Evolutionary conservation across 371 early-diverging fungal genomes (phyloP).

Genomic region (Rhizopus delemar): DNA sequence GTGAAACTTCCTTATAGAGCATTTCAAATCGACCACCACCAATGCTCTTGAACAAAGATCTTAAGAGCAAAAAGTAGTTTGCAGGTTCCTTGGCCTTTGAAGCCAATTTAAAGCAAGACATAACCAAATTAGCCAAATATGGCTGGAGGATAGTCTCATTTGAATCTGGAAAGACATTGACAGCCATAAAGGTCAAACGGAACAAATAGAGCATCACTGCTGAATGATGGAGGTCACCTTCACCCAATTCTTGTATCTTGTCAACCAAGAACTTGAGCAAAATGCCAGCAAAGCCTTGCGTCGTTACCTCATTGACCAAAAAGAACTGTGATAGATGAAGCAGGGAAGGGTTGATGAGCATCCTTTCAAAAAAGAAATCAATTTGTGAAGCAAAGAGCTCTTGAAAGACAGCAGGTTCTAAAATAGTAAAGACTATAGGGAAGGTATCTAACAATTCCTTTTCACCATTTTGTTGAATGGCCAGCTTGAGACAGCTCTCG

Average conservation of each 20-base stretch:
- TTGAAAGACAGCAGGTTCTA: conserved; percentile 93
- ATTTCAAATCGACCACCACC: conserved; percentile 68
- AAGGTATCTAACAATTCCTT: conserved; percentile 92
- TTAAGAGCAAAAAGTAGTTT: conserved; percentile 90
- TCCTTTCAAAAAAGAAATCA: conserved; percentile 86
- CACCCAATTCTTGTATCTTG: conserved; percentile 82
- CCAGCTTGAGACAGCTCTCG: conserved; percentile 38
- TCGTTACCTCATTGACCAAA: conserved; percentile 76
- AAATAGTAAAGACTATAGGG: conserved; percentile 79
- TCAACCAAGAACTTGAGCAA: conserved; percentile 79
- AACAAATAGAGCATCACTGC: conserved; percentile 87
- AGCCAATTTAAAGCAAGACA: conserved; percentile 83
- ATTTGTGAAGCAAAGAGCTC: conserved; percentile 93
- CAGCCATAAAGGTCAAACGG: conserved; percentile 93
- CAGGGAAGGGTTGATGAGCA: conserved; percentile 77
- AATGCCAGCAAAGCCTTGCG: conserved; percentile 79
- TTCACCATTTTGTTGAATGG: conserved; percentile 69
- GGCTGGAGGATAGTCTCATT: conserved; percentile 93
- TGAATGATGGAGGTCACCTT: conserved; percentile 72
- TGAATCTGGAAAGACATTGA: conserved; percentile 88
- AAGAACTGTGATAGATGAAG: conserved; percentile 88
- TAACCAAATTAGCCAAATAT: conserved; percentile 87
- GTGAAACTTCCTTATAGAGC: conserved; percentile 88
- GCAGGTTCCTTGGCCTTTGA: conserved; percentile 82
- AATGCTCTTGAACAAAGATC: conserved; percentile 86